Conservation (phyloP, 352 stramenopile genomes). For the Pythium monospermum region DNA sequence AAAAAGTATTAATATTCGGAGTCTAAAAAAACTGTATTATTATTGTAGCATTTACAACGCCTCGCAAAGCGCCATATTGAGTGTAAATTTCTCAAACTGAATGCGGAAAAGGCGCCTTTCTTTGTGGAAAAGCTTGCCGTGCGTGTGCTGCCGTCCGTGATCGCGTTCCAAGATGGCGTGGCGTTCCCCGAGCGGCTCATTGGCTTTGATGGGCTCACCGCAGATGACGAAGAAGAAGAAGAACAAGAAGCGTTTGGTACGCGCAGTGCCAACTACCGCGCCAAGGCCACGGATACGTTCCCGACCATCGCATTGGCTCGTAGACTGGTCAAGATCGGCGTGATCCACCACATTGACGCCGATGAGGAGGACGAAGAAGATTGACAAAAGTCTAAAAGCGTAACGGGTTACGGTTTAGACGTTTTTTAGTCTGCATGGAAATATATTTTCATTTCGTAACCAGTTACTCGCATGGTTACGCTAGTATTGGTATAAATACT, state of each 20-base stretch:
- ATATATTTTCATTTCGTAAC: neutral
- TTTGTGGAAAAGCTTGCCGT: constrained; percentile 93
- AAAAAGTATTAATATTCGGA: too few relatives aligned
- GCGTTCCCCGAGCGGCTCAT: constrained; percentile 85
- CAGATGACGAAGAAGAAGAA: constrained; percentile 54
- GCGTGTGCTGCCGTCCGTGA: constrained; percentile 90
- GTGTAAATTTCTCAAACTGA: constrained; percentile 94
- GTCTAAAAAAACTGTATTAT: too few relatives aligned
- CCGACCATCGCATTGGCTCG: constrained; percentile 51
- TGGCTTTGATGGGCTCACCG: constrained; percentile 92
- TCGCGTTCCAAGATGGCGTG: constrained; percentile 91
- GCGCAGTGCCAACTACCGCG: constrained; percentile 32
- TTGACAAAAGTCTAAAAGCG: neutral
- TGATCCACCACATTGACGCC: constrained; percentile 37
- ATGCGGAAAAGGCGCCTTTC: constrained; percentile 94
- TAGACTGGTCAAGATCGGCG: constrained; percentile 56
- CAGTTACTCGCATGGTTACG: neutral
- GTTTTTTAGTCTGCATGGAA: neutral
- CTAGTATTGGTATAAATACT: neutral
- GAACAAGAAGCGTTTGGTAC: constrained; percentile 35
- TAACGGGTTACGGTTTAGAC: neutral
- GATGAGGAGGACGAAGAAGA: constrained; percentile 28
- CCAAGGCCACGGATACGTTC: constrained; percentile 51
- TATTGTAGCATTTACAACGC: constrained; percentile 48
- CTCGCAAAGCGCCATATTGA: constrained; percentile 74